Base-by-base conservation (phyloP, 441 rosid genomes). In the Mallotus repandus region DNA sequence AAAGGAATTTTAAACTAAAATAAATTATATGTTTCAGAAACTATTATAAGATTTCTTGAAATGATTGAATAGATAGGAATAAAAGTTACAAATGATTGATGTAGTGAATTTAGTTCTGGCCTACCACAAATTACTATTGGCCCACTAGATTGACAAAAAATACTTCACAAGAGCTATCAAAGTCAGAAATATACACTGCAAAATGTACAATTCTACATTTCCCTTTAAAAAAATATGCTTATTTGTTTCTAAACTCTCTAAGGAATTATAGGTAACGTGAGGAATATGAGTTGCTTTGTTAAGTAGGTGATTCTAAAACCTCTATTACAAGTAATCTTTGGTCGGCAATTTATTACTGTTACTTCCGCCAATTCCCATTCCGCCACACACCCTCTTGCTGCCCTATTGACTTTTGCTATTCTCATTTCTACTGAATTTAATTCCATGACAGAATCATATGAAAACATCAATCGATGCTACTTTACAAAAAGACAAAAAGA, bases 231-330 rank as follows among this genome's bases (percentile, higher is more conserved):
- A 11, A 63, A n/a, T 45, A 58, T 18, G 56, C n/a, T 16, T 3
- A 2, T 15, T 10, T 56, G 52, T n/a, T 29, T 1, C 32, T 29
- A 29, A 25, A 25, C 43, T 32, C 19, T 29, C n/a, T 25, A 25
- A 32, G 29, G 13, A n/a, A 38, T 38, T 22, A 13, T n/a, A 29
- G 46, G 58, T 49, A 21, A 41, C 72, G 72, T 67, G 72, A 52
- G 71, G 63, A 76, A 71, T 58, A 49, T 57, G 15, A 21, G 71
- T 69, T 63, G 74, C 70, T 75, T 73, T 43, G 41, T 66, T 55
- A 38, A 45, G 15, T 56, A 1, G 60, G 64, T 71, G 79, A 80
- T 80, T 76, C 81, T 66, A 48, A 76, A 78, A 69, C 81, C 78
- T 58, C 64, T 38, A 8, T 71, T n/a, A 43, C 79, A 83, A 71